phyloP scores from a whole-genome alignment of 306 rosid genomes.

The Acacia crassicarpa region DNA sequence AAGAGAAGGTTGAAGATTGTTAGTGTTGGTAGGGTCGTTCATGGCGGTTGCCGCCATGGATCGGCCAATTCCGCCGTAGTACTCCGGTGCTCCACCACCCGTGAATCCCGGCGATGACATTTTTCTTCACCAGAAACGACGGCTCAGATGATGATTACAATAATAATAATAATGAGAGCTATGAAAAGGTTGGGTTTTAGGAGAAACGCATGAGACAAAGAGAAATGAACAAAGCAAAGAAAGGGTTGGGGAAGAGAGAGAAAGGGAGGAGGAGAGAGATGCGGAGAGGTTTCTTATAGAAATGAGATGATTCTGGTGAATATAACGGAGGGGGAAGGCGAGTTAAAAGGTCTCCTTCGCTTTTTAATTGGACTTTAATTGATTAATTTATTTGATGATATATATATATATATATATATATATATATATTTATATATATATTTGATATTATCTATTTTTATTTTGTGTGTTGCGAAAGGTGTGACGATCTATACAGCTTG shows the following conservation, averaged over 20 bases:
- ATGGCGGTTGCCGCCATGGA: conserved; percentile 44
- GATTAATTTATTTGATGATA: not conserved
- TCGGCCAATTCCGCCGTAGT: conserved; percentile 49
- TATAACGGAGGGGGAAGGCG: conserved; percentile 39
- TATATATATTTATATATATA: too few species aligned
- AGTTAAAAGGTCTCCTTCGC: conserved; percentile 11
- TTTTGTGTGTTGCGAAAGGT: not conserved
- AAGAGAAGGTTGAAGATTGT: conserved; percentile 33
- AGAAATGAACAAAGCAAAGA: conserved; percentile 21
- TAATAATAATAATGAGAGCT: conserved; percentile 1
- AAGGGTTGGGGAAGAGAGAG: conserved; percentile 13
- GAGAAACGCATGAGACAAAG: conserved; percentile 49
- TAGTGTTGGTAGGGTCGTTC: conserved; percentile 32
- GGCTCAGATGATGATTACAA: not conserved
- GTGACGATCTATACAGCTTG: conserved; percentile 24
- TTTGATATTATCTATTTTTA: not conserved
- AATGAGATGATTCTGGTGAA: conserved; percentile 43
- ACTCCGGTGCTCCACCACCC: conserved; percentile 61
- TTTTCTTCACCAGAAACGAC: not conserved
- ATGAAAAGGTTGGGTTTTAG: conserved; percentile 42
- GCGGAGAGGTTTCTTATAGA: conserved; percentile 32
- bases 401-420: too few species aligned
- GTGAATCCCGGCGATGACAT: conserved; percentile 81
- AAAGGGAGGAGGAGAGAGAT: conserved; percentile 6
- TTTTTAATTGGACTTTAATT: not conserved